These are phyloP conservation scores for Aspergillus pseudotamarii DNA, from an alignment of 2,329 filamentous ascomycete species.

Conservation along the genomic window DNA sequence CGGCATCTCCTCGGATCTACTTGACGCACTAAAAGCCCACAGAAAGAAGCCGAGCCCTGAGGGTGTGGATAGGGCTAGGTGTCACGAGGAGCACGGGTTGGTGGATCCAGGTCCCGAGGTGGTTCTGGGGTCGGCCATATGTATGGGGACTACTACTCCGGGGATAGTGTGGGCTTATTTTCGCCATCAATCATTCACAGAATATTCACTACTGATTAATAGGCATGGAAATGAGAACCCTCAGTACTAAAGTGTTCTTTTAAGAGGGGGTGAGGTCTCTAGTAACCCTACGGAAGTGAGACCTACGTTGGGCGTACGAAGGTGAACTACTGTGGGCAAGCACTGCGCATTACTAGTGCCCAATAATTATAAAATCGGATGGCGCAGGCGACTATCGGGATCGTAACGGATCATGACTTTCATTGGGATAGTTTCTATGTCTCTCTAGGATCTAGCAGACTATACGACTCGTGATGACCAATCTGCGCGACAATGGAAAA, in stretches of 20 bases:
- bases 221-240: too few relatives aligned
- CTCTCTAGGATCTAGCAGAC: background rate
- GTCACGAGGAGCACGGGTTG: background rate
- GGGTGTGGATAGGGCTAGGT: background rate
- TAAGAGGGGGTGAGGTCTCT: too few relatives aligned
- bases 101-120: background rate
- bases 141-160: background rate
- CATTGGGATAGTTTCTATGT: background rate
- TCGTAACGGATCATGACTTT: background rate
- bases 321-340: too few relatives aligned
- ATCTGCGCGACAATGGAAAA: background rate
- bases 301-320: too few relatives aligned
- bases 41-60: background rate
- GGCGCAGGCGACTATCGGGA: background rate
- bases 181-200: background rate
- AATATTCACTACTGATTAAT: background rate
- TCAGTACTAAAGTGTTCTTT: too few relatives aligned
- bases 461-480: background rate
- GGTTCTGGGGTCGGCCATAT: background rate
- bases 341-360: too few relatives aligned
- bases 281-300: too few relatives aligned
- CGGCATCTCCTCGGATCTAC: background rate
- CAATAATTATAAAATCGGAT: too few relatives aligned
- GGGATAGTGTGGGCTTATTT: background rate
- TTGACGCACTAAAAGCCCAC: background rate